Base-by-base conservation (phyloP, 2,329 filamentous ascomycete genomes). In the Torrubiellomyces zombiae region DNA sequence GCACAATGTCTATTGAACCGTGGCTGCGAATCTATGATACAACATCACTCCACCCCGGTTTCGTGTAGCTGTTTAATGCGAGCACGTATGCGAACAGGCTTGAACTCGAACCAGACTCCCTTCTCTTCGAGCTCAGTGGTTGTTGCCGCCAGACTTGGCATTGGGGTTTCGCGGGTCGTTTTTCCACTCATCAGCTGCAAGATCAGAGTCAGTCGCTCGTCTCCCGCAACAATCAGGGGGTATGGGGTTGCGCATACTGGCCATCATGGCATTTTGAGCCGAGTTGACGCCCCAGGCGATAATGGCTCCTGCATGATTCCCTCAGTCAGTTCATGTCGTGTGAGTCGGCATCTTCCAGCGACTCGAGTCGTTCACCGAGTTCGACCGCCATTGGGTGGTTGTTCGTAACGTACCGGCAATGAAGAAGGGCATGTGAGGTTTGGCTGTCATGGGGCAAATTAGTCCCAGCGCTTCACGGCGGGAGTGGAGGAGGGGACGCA, bases 391-490 rank as follows among this genome's bases (percentile, higher is more conserved):
- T 30, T 28, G 24, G 20, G 20, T 17, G 23, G 20, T 16, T 20
- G 26, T 16, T 18, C 34, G 38, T 34, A 28, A 65, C 79, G 51
- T 89, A 93, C 86, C 83, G 53, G 86, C 86, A 56, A 68, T 66
- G 67, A 85, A 89, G 72, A 95, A 95, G 43, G 86, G 86, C 55
- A 71, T 73, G 75, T 91, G 75, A 44, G 86, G 83, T 67, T 71
- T 70, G 62, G 81, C 86, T 95, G 50, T 53, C 47, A 21, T 31
- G 12, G 18, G 35, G 23, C 18, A 16, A 21, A 29, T 37, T 28
- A 36, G 34, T 45, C n/a, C n/a, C n/a, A n/a, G n/a, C n/a, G n/a
- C n/a, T n/a, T n/a, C n/a, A n/a, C 33, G 46, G 44, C 43, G 34
- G 31, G 45, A 33, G 30, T 35, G 21, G 34, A 28, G 25, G 27